Conservation (phyloP, 2,329 filamentous ascomycete genomes). For the Didymella keratinophila region DNA sequence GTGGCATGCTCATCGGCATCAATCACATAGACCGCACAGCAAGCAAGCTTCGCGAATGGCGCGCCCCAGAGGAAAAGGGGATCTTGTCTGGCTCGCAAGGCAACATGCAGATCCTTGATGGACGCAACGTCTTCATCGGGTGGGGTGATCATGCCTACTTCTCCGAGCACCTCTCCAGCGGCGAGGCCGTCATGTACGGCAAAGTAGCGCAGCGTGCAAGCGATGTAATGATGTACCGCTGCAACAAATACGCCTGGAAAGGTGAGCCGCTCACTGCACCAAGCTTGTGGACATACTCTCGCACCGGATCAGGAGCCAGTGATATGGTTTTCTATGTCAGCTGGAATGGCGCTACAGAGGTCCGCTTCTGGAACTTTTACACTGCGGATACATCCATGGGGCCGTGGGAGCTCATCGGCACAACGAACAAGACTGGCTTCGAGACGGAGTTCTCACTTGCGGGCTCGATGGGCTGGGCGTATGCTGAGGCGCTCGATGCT, state of each 20-base stretch:
- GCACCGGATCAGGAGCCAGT: neutral
- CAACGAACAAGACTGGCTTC: slow-evolving; percentile 12
- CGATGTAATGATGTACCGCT: slow-evolving; percentile 51
- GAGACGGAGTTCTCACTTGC: slow-evolving; percentile 9
- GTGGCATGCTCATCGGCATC: slow-evolving; percentile 48
- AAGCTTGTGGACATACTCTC: slow-evolving; percentile 15
- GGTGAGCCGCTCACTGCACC: slow-evolving; percentile 34
- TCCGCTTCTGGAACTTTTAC: slow-evolving; percentile 43
- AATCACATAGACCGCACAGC: slow-evolving; percentile 49
- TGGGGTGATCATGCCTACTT: slow-evolving; percentile 58
- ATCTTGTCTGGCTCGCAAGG: slow-evolving; percentile 45
- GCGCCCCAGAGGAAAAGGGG: slow-evolving; percentile 30
- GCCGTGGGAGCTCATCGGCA: slow-evolving; percentile 8
- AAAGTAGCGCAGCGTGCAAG: slow-evolving; percentile 14
- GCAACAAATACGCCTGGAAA: slow-evolving; percentile 44
- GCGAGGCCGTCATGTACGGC: slow-evolving; percentile 45
- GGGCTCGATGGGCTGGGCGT: slow-evolving; percentile 12
- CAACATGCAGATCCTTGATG: slow-evolving; percentile 53
- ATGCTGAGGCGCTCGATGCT: slow-evolving; percentile 14
- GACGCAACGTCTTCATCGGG: slow-evolving; percentile 58
- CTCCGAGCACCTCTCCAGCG: neutral
- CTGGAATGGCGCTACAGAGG: slow-evolving; percentile 44
- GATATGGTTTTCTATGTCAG: slow-evolving; percentile 34
- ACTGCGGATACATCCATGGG: slow-evolving; percentile 8
- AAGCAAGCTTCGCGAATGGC: slow-evolving; percentile 30